Percentiles rank a stretch among this genome's conserved stretches.
phyloP scores from a whole-genome alignment of 441 rosid genomes.

The Gossypium schwendimanii region DNA sequence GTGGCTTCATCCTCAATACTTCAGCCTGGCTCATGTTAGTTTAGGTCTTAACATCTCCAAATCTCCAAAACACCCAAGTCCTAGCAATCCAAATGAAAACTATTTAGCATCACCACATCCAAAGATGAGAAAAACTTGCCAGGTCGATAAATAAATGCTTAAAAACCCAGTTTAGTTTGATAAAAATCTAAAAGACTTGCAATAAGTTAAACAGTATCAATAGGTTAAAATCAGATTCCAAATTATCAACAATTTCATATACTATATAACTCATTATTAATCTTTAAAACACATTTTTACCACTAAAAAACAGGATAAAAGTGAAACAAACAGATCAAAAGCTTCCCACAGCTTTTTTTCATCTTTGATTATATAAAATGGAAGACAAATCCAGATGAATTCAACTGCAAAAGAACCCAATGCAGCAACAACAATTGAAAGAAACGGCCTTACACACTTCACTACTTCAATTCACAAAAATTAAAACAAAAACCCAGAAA shows the following conservation, averaged over 20 bases:
- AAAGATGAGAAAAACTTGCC: not conserved
- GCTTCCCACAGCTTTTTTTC: slow-evolving; percentile 1
- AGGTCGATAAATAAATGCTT: not conserved
- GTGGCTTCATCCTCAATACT: slow-evolving; percentile 46
- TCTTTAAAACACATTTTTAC: not conserved
- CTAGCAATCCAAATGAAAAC: slow-evolving; percentile 18
- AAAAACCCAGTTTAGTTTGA: not conserved
- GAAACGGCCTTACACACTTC: not conserved
- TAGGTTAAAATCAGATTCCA: not conserved
- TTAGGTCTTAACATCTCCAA: slow-evolving; percentile 44
- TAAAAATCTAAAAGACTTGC: too few relatives aligned
- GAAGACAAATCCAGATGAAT: not conserved
- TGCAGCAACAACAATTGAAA: slow-evolving; percentile 3
- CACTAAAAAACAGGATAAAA: not conserved
- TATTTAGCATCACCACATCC: not conserved
- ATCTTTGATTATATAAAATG: not conserved
- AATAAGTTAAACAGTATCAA: too few relatives aligned
- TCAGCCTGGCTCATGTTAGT: slow-evolving; percentile 63
- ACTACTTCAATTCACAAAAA: not conserved
- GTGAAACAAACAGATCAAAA: not conserved
- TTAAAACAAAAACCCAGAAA: slow-evolving; percentile 12
- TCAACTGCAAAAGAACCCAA: not conserved
- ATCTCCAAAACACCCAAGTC: slow-evolving; percentile 15
- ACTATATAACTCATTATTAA: not conserved
- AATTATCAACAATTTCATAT: not conserved